Percentiles rank a stretch among this genome's conserved stretches.
phyloP scores from a whole-genome alignment of 2,329 filamentous ascomycete species.

The Talaromyces sp. region DNA sequence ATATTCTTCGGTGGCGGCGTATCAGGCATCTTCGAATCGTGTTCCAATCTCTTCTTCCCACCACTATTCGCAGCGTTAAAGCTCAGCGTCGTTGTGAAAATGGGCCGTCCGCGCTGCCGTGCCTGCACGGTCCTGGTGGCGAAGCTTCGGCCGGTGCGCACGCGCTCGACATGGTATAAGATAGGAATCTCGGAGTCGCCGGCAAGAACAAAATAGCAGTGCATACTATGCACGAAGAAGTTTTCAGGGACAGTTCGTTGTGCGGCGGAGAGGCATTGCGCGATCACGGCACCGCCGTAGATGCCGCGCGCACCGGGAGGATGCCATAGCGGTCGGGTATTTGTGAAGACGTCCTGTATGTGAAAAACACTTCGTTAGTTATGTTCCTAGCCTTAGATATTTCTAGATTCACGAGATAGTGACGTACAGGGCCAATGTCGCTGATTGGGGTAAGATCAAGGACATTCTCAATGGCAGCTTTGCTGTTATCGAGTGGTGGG shows the following conservation, averaged over 20 bases:
- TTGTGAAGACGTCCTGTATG: constrained; percentile 82
- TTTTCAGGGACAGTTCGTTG: constrained; percentile 76
- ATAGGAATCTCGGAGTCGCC: constrained; percentile 82
- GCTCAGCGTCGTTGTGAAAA: constrained; percentile 93
- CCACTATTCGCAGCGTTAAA: constrained; percentile 65
- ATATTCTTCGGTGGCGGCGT: constrained; percentile 44
- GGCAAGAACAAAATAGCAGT: constrained; percentile 97
- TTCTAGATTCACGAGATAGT: background rate
- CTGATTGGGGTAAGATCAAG: constrained; percentile 76
- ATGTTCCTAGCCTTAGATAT: background rate
- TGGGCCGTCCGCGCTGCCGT: constrained; percentile 77
- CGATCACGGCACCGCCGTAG: constrained; percentile 89
- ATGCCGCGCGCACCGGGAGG: constrained; percentile 88
- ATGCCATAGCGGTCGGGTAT: constrained; percentile 87
- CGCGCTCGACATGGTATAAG: constrained; percentile 90
- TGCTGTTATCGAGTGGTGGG: constrained; percentile 66
- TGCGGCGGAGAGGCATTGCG: constrained; percentile 82
- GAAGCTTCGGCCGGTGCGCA: constrained; percentile 85
- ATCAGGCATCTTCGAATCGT: constrained; percentile 61
- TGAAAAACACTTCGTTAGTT: background rate
- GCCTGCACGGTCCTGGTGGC: constrained; percentile 95
- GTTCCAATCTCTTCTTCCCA: constrained; percentile 57
- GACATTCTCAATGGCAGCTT: constrained; percentile 82
- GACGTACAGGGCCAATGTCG: constrained; percentile 56
- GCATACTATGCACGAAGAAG: constrained; percentile 91